Conservation (phyloP, 2,329 filamentous ascomycete species). For the Neoascochyta sp. region DNA sequence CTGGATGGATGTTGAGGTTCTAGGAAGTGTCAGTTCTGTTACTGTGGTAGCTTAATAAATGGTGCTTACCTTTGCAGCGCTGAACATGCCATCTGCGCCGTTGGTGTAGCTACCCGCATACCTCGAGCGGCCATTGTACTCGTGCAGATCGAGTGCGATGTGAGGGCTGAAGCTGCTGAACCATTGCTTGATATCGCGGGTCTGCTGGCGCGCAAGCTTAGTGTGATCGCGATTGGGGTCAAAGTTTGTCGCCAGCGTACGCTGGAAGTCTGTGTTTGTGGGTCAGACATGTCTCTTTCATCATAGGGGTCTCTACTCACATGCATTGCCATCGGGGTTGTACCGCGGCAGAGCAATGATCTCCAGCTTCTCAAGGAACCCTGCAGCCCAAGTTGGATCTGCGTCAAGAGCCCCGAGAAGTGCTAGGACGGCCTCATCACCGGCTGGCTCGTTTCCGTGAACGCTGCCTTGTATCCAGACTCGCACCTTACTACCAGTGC, state of each 20-base stretch:
- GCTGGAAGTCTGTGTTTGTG: no score
- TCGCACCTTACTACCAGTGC: constrained; percentile 24
- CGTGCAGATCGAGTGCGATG: constrained; percentile 38
- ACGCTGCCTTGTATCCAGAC: constrained; percentile 39
- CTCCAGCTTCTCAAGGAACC: constrained; percentile 32
- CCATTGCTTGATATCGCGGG: constrained; percentile 33
- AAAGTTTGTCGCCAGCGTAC: constrained; percentile 34
- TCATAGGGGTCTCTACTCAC: no score
- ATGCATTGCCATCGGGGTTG: constrained; percentile 38
- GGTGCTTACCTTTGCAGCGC: constrained; percentile 32
- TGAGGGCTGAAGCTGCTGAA: constrained; percentile 32
- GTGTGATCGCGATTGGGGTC: constrained; percentile 39
- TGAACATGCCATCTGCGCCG: constrained; percentile 36
- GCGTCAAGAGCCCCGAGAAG: constrained; percentile 35
- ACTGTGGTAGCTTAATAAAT: constrained; percentile 10
- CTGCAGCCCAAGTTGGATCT: constrained; percentile 29
- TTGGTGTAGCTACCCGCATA: constrained; percentile 31
- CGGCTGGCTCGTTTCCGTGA: constrained; percentile 40
- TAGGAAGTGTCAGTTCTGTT: constrained; percentile 5
- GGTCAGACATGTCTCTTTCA: no score
- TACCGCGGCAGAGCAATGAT: constrained; percentile 36
- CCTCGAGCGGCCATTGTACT: constrained; percentile 27
- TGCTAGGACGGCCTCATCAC: constrained; percentile 35
- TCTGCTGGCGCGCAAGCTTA: constrained; percentile 36
- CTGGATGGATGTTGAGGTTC: constrained; percentile 36